Evolutionary conservation across 768 basidiomycete genomes (phyloP).

Genomic region (Calocybe gangraenosa): DNA sequence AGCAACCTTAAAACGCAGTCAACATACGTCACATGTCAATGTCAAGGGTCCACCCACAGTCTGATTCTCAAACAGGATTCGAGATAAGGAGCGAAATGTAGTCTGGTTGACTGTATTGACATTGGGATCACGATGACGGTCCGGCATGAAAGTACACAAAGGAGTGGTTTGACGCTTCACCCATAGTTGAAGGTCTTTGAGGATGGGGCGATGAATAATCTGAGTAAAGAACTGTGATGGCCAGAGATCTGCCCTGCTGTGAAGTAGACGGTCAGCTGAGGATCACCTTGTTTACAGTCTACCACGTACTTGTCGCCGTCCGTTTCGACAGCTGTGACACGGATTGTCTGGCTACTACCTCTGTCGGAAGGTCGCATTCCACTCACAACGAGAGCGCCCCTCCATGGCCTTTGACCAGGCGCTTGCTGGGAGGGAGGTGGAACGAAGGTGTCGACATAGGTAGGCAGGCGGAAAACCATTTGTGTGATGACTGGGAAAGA

Average conservation of each 20-base stretch:
- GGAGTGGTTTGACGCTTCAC: constrained; percentile 42
- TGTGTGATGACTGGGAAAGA: constrained; percentile 26
- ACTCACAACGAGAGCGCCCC: constrained; percentile 49
- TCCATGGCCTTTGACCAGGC: constrained; percentile 47
- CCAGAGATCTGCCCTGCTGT: constrained; percentile 53
- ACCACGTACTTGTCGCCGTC: constrained; percentile 64
- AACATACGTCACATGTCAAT: constrained; percentile 4
- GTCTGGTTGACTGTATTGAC: constrained; percentile 46
- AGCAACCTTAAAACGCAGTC: constrained; percentile 36
- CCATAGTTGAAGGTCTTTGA: constrained; percentile 49
- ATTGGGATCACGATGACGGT: constrained; percentile 48
- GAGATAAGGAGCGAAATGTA: constrained; percentile 52
- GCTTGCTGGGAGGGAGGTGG: constrained; percentile 49
- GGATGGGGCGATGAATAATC: constrained; percentile 35
- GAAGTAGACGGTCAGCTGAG: constrained; percentile 25
- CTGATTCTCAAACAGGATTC: constrained; percentile 46
- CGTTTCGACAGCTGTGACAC: constrained; percentile 63
- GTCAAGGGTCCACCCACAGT: constrained; percentile 35
- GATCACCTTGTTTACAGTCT: constrained; percentile 6
- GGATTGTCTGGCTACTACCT: constrained; percentile 46
- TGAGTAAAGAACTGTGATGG: constrained; percentile 43
- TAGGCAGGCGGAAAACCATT: constrained; percentile 63
- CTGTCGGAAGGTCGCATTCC: constrained; percentile 45
- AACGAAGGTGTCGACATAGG: constrained; percentile 55
- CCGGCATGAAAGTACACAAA: constrained; percentile 61